Evolutionary conservation across 2,329 filamentous ascomycete genomes (phyloP), one percentile per base, ranked within the genome.

Genomic region (Calonectria pseudoreteaudii): DNA sequence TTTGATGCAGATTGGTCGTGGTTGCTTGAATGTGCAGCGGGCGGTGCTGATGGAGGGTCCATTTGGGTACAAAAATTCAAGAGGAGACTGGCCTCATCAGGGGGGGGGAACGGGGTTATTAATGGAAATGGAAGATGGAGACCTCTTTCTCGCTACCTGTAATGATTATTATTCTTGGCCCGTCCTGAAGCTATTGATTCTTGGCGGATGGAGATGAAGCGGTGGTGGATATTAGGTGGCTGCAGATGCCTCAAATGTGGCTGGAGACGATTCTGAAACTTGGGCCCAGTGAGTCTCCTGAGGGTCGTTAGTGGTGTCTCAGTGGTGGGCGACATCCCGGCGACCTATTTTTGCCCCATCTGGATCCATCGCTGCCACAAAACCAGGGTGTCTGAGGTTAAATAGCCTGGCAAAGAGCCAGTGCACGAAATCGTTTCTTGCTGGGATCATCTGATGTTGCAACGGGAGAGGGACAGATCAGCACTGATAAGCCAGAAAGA

Each of bases 281-380:
- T 20, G 31, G 34, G 56, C 26, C 8, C 20, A 65, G 58, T 70
- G 68, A 70, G 68, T 70, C 68, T 36, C 36, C 47, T 50, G 18
- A 36, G 58, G 58, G 36, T 23, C 34, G 31, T 56, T 31, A 70
- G 68, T 66, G 60, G 68, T 65, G 68, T 70, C 62, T 49, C 67
- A 53, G 68, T 23, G 38, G 38, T 62, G 34, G 56, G 26, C 34
- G 56, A 28, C 36, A 44, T 41, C 56, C 56, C 34, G 34, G 36
- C 8, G 36, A 44, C 56, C 56, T 62, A 62, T 62, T 62, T 62
- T 62, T 62, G 56, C 56, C 34, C 34, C 56, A 62, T 28, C 20
- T 62, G 38, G 56, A 36, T 26, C 34, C 56, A 62, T 28, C 16
- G 30, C 9, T 56, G 52, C 10, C 52, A 16, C 50, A n/a, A 18